A percentile compares a stretch with the other conserved stretches of the same genome.
Evolutionary conservation across 1,284 basidiomycete genomes (phyloP).

Genomic region (Ceratobasidium sp.): DNA sequence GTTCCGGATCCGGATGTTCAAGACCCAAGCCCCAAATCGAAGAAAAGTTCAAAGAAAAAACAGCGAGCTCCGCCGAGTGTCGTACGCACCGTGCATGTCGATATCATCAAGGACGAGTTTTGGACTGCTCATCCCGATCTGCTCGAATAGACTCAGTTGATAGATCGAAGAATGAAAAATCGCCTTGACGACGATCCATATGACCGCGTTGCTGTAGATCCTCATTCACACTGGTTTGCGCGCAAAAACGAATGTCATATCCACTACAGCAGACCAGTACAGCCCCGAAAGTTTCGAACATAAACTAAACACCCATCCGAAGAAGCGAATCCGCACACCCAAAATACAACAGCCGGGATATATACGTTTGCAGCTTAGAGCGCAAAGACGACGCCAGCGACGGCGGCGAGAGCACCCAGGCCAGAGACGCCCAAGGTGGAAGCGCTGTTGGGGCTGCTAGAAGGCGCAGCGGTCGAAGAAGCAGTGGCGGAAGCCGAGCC

Average conservation of each 20-base stretch:
- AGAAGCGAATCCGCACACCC: neutral
- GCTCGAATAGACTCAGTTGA: slow-evolving; percentile 32
- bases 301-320: slow-evolving; percentile 8
- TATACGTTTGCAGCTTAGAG: slow-evolving; percentile 11
- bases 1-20: neutral
- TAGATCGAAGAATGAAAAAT: neutral
- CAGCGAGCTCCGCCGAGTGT: slow-evolving; percentile 54
- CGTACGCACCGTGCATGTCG: slow-evolving; percentile 71
- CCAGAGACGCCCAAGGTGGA: slow-evolving; percentile 1
- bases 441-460: slow-evolving; percentile 5
- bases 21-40: neutral
- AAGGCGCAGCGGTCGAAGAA: too few relatives aligned
- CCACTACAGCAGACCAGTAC: neutral
- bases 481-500: too few relatives aligned
- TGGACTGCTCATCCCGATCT: slow-evolving; percentile 61
- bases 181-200: neutral
- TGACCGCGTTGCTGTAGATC: slow-evolving; percentile 33
- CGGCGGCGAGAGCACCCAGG: slow-evolving; percentile 22
- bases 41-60: slow-evolving; percentile 47
- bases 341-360: slow-evolving; percentile 5
- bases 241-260: neutral
- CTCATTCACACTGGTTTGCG: neutral
- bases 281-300: slow-evolving; percentile 9
- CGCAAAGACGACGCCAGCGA: slow-evolving; percentile 28
- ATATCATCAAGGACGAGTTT: slow-evolving; percentile 83